Conservation (phyloP, 306 rosid species). For the Vachellia pachyceras region DNA sequence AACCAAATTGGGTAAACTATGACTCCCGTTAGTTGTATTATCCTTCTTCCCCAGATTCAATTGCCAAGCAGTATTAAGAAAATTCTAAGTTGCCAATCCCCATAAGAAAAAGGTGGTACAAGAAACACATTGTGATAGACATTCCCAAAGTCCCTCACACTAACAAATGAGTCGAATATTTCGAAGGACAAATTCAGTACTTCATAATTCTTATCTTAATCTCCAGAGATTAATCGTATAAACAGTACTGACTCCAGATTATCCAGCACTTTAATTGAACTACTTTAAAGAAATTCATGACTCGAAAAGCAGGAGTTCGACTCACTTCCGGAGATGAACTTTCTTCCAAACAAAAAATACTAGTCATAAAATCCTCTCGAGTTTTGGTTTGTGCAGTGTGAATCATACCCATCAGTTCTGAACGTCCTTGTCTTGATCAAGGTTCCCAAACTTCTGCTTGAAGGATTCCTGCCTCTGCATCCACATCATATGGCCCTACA, state of each 20-base stretch:
- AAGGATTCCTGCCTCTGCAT: slow-evolving; percentile 65
- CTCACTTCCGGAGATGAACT: not conserved
- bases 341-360: not conserved
- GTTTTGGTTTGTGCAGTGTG: not conserved
- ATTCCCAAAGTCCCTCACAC: not conserved
- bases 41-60: not conserved
- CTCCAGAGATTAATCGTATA: not conserved
- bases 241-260: not conserved
- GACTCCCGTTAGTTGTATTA: not conserved
- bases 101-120: no score
- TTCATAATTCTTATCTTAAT: not conserved
- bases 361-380: not conserved
- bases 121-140: not conserved
- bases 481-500: slow-evolving; percentile 78
- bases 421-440: slow-evolving; percentile 26
- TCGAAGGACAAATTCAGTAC: slow-evolving; percentile 8
- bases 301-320: not conserved
- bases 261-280: not conserved
- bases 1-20: not conserved
- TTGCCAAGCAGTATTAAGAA: not conserved
- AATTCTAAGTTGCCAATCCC: no score
- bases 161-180: not conserved
- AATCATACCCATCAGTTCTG: not conserved
- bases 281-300: not conserved
- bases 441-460: slow-evolving; percentile 65